These are phyloP conservation scores for Fraxinus americana DNA, from an alignment of 257 asterid species.

Conservation along the genomic window DNA sequence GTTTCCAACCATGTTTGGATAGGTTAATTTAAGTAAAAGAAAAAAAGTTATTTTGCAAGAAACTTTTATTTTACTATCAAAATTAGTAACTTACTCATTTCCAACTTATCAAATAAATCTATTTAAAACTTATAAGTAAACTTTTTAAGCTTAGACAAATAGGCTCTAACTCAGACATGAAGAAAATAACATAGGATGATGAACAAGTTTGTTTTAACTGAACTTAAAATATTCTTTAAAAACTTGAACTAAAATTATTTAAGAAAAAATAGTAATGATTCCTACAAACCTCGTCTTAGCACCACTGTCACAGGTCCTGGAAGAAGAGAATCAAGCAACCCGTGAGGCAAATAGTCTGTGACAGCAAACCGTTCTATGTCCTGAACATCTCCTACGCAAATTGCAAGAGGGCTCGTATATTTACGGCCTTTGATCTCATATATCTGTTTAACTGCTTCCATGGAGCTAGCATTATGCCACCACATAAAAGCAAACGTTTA, in stretches of 20 bases:
- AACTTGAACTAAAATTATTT: conserved; percentile 2
- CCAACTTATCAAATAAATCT: background rate
- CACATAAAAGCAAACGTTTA: conserved; percentile 23
- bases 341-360: conserved; percentile 67
- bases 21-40: background rate
- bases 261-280: conserved; percentile 11
- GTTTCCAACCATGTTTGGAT: background rate
- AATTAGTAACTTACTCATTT: background rate
- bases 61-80: background rate
- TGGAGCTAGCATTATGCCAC: conserved; percentile 54
- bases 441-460: conserved; percentile 75
- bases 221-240: background rate
- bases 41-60: no score
- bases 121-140: background rate
- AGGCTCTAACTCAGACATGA: background rate
- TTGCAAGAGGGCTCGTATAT: conserved; percentile 80
- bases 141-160: background rate
- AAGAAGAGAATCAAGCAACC: conserved; percentile 73
- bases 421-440: conserved; percentile 94
- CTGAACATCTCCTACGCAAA: conserved; percentile 75
- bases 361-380: conserved; percentile 71
- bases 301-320: conserved; percentile 94
- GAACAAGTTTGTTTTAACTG: background rate
- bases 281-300: conserved; percentile 65
- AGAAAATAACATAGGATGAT: background rate